phyloP scores from a whole-genome alignment of 1,284 basidiomycete species.

The Trametes polyzona region DNA sequence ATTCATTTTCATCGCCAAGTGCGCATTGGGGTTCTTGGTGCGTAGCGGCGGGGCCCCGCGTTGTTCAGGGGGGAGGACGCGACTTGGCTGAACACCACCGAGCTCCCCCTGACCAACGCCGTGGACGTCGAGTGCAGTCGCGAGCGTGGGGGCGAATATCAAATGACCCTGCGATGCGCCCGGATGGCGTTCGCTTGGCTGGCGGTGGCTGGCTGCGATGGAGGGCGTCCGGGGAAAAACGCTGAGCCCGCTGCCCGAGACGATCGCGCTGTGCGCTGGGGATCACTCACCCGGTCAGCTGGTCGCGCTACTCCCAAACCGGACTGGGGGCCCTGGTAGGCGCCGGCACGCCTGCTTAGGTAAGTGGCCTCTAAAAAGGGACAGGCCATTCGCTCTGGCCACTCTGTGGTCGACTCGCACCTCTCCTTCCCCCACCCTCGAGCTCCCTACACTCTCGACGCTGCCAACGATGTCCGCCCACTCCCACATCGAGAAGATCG shows the following conservation, averaged over 20 bases:
- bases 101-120: slow-evolving; percentile 1
- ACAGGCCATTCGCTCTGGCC: neutral
- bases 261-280: slow-evolving; percentile 18
- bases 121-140: slow-evolving; percentile 5
- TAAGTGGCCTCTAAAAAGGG: slow-evolving; percentile 26
- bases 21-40: neutral
- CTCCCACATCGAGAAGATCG: slow-evolving; percentile 33
- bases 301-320: slow-evolving; percentile 20
- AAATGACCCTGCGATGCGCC: slow-evolving; percentile 11
- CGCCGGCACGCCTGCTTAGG: slow-evolving; percentile 13
- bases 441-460: slow-evolving; percentile 9
- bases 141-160: slow-evolving; percentile 5
- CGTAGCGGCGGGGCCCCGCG: slow-evolving; percentile 1
- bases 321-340: slow-evolving; percentile 4
- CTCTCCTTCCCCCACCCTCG: slow-evolving; percentile 14
- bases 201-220: slow-evolving; percentile 4
- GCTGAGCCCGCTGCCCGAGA: slow-evolving; percentile 5
- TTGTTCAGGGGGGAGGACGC: neutral
- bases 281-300: slow-evolving; percentile 17
- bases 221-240: slow-evolving; percentile 7
- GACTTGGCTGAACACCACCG: neutral
- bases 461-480: slow-evolving; percentile 22
- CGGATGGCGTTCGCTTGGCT: slow-evolving; percentile 10
- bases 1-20: neutral
- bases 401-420: slow-evolving; percentile 11